Percentiles rank a stretch among this genome's conserved stretches.
These are phyloP conservation scores for Leishmania mexicana DNA, from an alignment of 208 protist species.

Conservation along the genomic window DNA sequence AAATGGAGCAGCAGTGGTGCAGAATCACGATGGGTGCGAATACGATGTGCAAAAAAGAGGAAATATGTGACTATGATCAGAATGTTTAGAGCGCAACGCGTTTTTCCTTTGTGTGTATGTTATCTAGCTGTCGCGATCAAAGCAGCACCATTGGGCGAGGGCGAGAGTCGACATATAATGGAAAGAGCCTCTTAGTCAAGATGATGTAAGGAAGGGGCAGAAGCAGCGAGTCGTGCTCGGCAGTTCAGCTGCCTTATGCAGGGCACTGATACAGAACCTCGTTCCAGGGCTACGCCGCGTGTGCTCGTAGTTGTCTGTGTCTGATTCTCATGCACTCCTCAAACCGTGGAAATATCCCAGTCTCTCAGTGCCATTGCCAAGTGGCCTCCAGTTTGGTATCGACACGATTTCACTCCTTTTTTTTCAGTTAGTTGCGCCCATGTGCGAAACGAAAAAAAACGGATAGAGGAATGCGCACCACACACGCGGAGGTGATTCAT, in stretches of 20 bases:
- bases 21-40: not conserved
- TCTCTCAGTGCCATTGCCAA: not conserved
- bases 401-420: not conserved
- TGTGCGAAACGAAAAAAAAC: conserved; percentile 5
- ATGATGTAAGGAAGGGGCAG: not conserved
- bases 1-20: not conserved
- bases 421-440: conserved; percentile 1
- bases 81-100: not conserved
- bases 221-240: not conserved
- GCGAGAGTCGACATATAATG: not conserved
- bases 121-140: not conserved
- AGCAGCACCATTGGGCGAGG: conserved; percentile 17
- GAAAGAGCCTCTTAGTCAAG: not conserved
- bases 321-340: not conserved
- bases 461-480: not conserved
- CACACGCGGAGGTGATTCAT: not conserved
- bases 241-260: not conserved
- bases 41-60: conserved; percentile 2
- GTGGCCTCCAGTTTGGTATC: not conserved
- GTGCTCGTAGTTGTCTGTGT: not conserved
- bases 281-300: not conserved
- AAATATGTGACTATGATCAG: conserved; percentile 4
- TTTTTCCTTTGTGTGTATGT: conserved; percentile 18
- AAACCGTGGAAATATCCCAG: not conserved
- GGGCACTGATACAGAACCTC: not conserved